Evolutionary conservation across 331 rosid species (phyloP).

Genomic region (Ulmus americana): DNA sequence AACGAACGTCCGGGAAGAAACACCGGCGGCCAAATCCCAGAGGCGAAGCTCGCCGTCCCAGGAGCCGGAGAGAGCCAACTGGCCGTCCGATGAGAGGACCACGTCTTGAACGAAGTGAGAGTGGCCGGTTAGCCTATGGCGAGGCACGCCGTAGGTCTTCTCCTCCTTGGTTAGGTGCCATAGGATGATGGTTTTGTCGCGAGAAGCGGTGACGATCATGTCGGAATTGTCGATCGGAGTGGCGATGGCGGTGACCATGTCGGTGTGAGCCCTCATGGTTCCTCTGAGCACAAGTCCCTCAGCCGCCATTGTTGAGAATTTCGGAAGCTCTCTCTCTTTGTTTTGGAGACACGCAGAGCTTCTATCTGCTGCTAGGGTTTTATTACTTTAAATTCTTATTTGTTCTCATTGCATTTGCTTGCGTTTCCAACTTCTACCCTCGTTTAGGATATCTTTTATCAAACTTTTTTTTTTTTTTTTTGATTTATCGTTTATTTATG

Average conservation of each 20-base stretch:
- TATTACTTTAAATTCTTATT: no score
- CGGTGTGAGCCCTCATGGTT: conserved; percentile 94
- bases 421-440: no score
- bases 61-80: conserved; percentile 94
- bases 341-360: not conserved
- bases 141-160: conserved; percentile 84
- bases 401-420: no score
- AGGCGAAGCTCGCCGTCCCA: conserved; percentile 99
- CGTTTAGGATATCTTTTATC: no score
- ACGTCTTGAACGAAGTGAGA: conserved; percentile 89
- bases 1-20: conserved; percentile 80
- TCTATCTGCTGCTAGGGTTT: conserved; percentile 15
- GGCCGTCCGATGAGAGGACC: conserved; percentile 93
- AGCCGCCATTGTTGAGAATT: conserved; percentile 46
- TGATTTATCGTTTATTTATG: no score
- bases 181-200: conserved; percentile 82
- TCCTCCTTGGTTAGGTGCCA: conserved; percentile 92
- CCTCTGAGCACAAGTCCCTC: conserved; percentile 79
- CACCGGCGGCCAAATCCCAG: conserved; percentile 79
- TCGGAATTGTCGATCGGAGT: conserved; percentile 81
- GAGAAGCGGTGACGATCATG: conserved; percentile 77
- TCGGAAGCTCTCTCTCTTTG: not conserved
- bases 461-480: no score
- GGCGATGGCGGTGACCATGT: conserved; percentile 85
- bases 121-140: conserved; percentile 86